Percentiles rank a stretch among this genome's conserved stretches.
phyloP scores from a whole-genome alignment of 164 flowering plant genomes.

The Houttuynia cordata region DNA sequence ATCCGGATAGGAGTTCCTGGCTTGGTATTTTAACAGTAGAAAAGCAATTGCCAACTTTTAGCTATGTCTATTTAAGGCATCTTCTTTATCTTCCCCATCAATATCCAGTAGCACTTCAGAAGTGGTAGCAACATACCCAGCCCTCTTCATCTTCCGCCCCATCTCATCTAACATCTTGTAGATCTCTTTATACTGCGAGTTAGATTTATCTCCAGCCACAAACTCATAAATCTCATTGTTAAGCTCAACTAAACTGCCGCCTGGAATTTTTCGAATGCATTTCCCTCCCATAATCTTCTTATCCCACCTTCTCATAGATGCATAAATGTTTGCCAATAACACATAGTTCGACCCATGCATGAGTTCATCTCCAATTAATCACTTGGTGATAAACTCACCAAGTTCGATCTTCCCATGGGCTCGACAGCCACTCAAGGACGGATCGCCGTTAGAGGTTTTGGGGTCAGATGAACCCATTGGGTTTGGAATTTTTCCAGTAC shows the following conservation, averaged over 20 bases:
- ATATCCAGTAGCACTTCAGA: constrained; percentile 13
- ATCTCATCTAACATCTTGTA: constrained; percentile 13
- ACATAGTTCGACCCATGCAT: constrained; percentile 11
- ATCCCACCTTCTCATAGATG: constrained; percentile 6
- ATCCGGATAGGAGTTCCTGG: constrained; percentile 10
- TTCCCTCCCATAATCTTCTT: constrained; percentile 9
- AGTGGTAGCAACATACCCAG: constrained; percentile 7
- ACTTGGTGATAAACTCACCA: constrained; percentile 9
- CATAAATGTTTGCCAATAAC: constrained; percentile 11
- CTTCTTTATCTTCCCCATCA: constrained; percentile 14
- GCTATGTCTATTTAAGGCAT: constrained; percentile 9
- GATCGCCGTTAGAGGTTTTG: no score
- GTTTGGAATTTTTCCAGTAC: no score
- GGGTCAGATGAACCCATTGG: no score
- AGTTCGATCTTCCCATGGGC: constrained; percentile 11
- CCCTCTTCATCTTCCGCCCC: constrained; percentile 6
- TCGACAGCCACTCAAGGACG: constrained; percentile 13
- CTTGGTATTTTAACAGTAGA: constrained; percentile 8
- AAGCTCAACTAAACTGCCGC: constrained; percentile 12
- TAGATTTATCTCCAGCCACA: constrained; percentile 10
- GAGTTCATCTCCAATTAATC: constrained; percentile 8
- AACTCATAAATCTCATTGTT: constrained; percentile 9
- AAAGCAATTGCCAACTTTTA: constrained; percentile 14
- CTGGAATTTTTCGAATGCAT: constrained; percentile 11
- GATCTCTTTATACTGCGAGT: constrained; percentile 7